These are phyloP conservation scores for Saitozyma podzolica DNA, from an alignment of 768 basidiomycete species.

Conservation along the genomic window DNA sequence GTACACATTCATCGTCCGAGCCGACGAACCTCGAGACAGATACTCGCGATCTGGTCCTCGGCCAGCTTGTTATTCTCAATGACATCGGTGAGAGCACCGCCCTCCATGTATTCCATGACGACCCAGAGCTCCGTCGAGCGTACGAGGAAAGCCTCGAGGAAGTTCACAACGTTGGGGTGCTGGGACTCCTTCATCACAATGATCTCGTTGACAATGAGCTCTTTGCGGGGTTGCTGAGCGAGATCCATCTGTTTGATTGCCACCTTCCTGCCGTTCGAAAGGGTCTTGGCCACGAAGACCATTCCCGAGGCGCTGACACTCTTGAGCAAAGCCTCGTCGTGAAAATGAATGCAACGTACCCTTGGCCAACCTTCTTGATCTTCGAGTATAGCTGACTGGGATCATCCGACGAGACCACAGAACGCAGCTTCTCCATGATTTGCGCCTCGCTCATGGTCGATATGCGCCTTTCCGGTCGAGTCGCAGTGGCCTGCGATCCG, in stretches of 20 bases:
- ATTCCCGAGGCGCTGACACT: constrained; percentile 83
- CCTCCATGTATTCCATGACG: constrained; percentile 99
- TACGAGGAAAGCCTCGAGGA: constrained; percentile 84
- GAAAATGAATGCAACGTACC: constrained; percentile 61
- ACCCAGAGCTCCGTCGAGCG: constrained; percentile 92
- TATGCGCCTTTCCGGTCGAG: constrained; percentile 73
- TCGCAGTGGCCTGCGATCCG: constrained; percentile 12
- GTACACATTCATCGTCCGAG: background rate
- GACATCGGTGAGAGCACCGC: constrained; percentile 86
- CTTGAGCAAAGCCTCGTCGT: background rate
- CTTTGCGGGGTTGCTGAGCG: constrained; percentile 90
- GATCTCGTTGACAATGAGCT: constrained; percentile 96
- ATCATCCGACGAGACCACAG: constrained; percentile 82
- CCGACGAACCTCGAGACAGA: constrained; percentile 76
- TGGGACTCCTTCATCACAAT: constrained; percentile 98
- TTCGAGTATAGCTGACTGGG: constrained; percentile 88
- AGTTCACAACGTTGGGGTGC: constrained; percentile 96
- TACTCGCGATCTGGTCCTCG: constrained; percentile 92
- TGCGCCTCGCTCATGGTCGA: constrained; percentile 96
- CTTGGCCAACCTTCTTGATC: constrained; percentile 98
- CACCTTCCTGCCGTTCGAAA: constrained; percentile 79
- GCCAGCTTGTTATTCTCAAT: constrained; percentile 95
- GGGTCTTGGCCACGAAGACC: constrained; percentile 93
- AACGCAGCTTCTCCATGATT: constrained; percentile 94
- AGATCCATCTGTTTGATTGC: constrained; percentile 99